A percentile compares a stretch with the other conserved stretches of the same genome.
Evolutionary conservation across 139 green algal species (phyloP).

Genomic region (Coccomyxa sp.): DNA sequence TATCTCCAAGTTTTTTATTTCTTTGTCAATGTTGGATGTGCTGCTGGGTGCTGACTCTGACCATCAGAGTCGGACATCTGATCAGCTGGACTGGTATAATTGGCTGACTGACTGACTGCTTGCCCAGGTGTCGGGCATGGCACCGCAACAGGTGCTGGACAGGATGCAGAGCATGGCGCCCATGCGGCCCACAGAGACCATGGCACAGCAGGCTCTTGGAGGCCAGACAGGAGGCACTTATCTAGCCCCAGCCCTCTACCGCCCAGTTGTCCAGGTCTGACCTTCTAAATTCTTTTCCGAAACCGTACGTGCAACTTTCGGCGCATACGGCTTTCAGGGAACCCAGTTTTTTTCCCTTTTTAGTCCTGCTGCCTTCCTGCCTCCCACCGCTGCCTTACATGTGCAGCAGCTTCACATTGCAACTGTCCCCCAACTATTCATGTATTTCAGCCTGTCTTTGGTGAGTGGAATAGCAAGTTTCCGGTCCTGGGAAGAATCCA

Average conservation of each 20-base stretch:
- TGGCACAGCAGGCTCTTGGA: conserved; percentile 16
- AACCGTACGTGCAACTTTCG: conserved; percentile 6
- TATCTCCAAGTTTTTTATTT: too few species aligned
- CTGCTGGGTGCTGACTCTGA: too few species aligned
- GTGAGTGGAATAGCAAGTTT: too few species aligned
- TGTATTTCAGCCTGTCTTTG: too few species aligned
- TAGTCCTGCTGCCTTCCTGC: background rate
- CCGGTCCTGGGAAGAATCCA: too few species aligned
- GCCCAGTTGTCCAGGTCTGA: conserved; percentile 22
- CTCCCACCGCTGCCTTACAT: background rate
- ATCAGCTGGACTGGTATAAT: too few species aligned
- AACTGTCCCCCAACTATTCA: too few species aligned
- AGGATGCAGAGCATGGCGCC: background rate
- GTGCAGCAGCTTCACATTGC: background rate
- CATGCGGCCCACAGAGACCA: background rate
- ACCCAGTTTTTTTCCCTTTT: background rate
- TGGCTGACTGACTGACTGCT: too few species aligned
- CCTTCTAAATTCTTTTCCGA: background rate
- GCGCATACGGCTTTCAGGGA: conserved; percentile 3
- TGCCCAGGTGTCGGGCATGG: background rate
- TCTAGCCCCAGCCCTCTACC: conserved; percentile 39
- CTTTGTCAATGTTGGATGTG: too few species aligned
- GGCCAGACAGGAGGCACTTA: conserved; percentile 24
- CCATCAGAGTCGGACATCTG: too few species aligned
- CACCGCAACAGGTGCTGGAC: background rate